A percentile compares a stretch with the other conserved stretches of the same genome.
These are phyloP conservation scores for Amaranthus hypochondriacus DNA, from an alignment of 148 eudicot genomes.

Conservation along the genomic window DNA sequence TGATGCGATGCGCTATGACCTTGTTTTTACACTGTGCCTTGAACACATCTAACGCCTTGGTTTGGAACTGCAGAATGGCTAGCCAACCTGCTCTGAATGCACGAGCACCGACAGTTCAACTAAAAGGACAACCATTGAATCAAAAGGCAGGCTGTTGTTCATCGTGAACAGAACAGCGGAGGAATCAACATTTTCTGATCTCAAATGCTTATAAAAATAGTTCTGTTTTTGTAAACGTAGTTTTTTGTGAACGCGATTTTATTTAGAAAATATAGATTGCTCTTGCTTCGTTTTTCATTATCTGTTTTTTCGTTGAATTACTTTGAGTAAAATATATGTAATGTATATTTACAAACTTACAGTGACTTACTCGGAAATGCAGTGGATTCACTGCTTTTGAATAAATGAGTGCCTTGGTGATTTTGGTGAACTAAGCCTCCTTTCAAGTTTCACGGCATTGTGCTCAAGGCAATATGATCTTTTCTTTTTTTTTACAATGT, in stretches of 20 bases:
- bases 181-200: not conserved
- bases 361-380: not conserved
- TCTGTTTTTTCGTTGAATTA: not conserved
- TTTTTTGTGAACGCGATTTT: conserved; percentile 4
- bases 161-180: conserved; percentile 25
- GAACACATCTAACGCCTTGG: not conserved
- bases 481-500: no score
- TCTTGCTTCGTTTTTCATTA: not conserved
- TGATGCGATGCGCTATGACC: no score
- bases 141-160: conserved; percentile 74
- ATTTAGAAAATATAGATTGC: not conserved
- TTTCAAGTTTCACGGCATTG: no score
- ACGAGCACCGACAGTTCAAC: conserved; percentile 65
- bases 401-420: no score
- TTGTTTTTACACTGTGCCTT: no score
- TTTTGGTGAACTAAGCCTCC: no score
- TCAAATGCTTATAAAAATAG: conserved; percentile 1
- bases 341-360: not conserved
- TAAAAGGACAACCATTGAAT: conserved; percentile 64
- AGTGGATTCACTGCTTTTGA: not conserved
- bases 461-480: no score
- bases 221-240: conserved; percentile 10
- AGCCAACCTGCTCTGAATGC: conserved; percentile 58
- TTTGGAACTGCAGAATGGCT: conserved; percentile 48
- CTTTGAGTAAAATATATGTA: not conserved